phyloP scores from a whole-genome alignment of 2,329 filamentous ascomycete species.

The Penicillium sp. region DNA sequence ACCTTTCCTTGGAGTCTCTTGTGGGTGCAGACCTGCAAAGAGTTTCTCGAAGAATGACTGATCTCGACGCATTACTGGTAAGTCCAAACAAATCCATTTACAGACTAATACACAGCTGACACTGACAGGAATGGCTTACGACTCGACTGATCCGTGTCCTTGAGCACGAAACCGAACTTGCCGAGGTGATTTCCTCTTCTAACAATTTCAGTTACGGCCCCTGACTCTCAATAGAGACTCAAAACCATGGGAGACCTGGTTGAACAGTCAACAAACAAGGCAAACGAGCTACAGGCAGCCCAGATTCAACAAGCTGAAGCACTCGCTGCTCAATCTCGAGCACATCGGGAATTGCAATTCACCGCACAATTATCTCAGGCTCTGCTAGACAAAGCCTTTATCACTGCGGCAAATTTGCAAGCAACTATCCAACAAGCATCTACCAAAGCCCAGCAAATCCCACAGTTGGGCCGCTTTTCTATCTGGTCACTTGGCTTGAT shows the following conservation, averaged over 20 bases:
- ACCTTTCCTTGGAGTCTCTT: slow-evolving; percentile 34
- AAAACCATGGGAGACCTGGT: slow-evolving; percentile 34
- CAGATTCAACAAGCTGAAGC: slow-evolving; percentile 38
- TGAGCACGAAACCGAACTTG: slow-evolving; percentile 35
- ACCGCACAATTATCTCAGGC: slow-evolving; percentile 31
- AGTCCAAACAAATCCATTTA: background rate
- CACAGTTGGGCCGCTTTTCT: background rate
- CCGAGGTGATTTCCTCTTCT: slow-evolving; percentile 27
- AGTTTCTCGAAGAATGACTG: slow-evolving; percentile 31
- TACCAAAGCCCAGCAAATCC: slow-evolving; percentile 21
- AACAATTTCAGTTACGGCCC: background rate
- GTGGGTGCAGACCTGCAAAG: slow-evolving; percentile 28
- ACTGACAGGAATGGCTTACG: slow-evolving; percentile 33
- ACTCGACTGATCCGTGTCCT: slow-evolving; percentile 28
- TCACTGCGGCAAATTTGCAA: slow-evolving; percentile 33
- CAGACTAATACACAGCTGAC: slow-evolving; percentile 5
- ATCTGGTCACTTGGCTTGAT: background rate
- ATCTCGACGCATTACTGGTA: slow-evolving; percentile 39
- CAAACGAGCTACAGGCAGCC: slow-evolving; percentile 31
- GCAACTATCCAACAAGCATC: slow-evolving; percentile 32
- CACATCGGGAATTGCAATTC: slow-evolving; percentile 29
- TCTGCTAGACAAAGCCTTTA: slow-evolving; percentile 31
- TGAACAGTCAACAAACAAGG: slow-evolving; percentile 32
- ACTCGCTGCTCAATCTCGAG: slow-evolving; percentile 24
- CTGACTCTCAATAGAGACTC: slow-evolving; percentile 37